Evolutionary conservation across 371 early-diverging fungal species (phyloP).

Genomic region (Mucor racemosus): DNA sequence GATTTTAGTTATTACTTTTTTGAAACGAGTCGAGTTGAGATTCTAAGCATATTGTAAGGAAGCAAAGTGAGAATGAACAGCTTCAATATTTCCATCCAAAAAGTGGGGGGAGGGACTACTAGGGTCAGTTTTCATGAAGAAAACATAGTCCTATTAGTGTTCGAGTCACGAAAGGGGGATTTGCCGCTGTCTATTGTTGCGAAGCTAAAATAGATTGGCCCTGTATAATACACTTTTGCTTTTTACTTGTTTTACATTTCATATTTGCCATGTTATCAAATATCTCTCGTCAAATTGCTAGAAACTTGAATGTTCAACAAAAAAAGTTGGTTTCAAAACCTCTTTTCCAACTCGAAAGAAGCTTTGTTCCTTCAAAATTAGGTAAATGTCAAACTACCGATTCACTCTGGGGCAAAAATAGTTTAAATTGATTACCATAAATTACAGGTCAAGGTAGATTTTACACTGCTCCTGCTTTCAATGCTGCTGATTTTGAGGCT

Average conservation of each 20-base stretch:
- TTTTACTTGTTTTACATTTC: background rate
- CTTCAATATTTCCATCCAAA: background rate
- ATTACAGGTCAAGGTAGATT: conserved; percentile 25
- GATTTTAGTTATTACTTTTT: conserved; percentile 11
- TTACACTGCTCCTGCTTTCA: conserved; percentile 16
- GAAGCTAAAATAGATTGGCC: background rate
- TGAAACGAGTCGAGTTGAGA: conserved; percentile 9
- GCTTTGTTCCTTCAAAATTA: conserved; percentile 2
- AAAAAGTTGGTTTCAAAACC: background rate
- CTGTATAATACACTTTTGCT: background rate
- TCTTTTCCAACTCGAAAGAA: conserved; percentile 3
- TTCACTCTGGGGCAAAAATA: background rate
- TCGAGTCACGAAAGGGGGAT: conserved; percentile 5
- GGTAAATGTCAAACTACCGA: conserved; percentile 6
- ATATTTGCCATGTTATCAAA: conserved; percentile 4
- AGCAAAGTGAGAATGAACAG: conserved; percentile 3
- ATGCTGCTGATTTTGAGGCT: conserved; percentile 58
- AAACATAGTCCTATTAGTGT: conserved; percentile 6
- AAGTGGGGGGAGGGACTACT: conserved; percentile 11
- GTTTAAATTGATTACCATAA: background rate
- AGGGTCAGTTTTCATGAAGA: conserved; percentile 6
- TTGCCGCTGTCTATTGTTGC: background rate
- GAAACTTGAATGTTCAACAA: background rate
- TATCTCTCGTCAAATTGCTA: conserved; percentile 18
- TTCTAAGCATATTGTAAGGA: conserved; percentile 18